Conservation (phyloP, 2,329 filamentous ascomycete genomes). For the Mariannaea elegans region DNA sequence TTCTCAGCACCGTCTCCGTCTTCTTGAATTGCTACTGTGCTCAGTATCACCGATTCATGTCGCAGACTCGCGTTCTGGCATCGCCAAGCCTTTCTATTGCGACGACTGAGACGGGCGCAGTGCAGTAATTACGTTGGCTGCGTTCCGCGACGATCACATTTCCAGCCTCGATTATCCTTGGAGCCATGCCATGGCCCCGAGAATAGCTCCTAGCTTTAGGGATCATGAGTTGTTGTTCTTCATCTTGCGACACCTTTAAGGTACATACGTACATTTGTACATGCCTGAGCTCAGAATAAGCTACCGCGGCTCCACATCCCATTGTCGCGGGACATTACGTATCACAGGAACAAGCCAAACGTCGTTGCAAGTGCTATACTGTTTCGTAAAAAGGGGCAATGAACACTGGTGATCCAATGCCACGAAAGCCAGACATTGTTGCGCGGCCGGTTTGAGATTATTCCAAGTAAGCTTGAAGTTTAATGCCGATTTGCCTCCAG, state of each 20-base stretch:
- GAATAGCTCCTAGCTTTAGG: neutral
- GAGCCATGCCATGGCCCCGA: slow-evolving; percentile 4
- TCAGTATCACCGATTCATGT: slow-evolving; percentile 19
- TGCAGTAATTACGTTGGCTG: slow-evolving; percentile 1
- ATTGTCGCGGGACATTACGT: too few species aligned
- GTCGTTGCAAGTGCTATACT: too few species aligned
- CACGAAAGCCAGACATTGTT: slow-evolving; percentile 33
- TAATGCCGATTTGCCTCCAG: slow-evolving; percentile 30
- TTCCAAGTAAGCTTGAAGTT: slow-evolving; percentile 43
- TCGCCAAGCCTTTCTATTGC: slow-evolving; percentile 18
- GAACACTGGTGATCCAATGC: slow-evolving; percentile 8
- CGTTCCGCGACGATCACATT: slow-evolving; percentile 16
- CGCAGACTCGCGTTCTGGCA: slow-evolving; percentile 14
- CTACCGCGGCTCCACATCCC: neutral
- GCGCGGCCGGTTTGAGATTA: slow-evolving; percentile 38
- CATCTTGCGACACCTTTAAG: neutral
- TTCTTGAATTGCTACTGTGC: slow-evolving; percentile 9
- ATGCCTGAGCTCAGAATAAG: slow-evolving; percentile 15
- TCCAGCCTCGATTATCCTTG: slow-evolving; percentile 1
- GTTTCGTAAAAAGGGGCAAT: slow-evolving; percentile 12
- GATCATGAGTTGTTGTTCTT: neutral
- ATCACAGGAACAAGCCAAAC: too few species aligned
- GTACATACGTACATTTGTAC: too few species aligned
- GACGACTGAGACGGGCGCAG: slow-evolving; percentile 10
- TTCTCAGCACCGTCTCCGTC: slow-evolving; percentile 11